Conservation (phyloP, 1,284 basidiomycete species). For the Apiotrichum sp. region DNA sequence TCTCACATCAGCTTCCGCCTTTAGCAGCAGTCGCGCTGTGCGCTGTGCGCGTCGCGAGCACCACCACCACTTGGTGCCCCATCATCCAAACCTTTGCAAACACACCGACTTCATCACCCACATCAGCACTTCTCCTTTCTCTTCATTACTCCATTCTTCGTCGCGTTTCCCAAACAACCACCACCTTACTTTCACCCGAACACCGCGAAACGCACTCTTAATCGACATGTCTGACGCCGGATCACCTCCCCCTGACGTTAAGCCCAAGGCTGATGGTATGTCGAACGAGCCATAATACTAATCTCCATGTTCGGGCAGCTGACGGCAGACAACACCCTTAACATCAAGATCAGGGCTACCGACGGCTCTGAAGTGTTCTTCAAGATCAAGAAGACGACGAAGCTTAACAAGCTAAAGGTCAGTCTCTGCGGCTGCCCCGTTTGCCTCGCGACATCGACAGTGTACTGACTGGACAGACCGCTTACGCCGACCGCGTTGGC, state of each 20-base stretch:
- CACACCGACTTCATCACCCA: no score
- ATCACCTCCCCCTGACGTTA: conserved; percentile 50
- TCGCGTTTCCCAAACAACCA: neutral
- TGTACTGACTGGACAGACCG: conserved; percentile 54
- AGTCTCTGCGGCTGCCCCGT: conserved; percentile 5
- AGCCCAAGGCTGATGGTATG: conserved; percentile 54
- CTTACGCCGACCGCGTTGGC: conserved; percentile 89
- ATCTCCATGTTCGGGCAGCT: neutral
- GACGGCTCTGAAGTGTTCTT: conserved; percentile 89
- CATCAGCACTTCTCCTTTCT: no score
- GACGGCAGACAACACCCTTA: conserved; percentile 60
- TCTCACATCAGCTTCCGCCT: no score
- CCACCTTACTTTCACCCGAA: neutral
- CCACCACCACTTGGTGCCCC: no score
- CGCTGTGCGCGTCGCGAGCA: no score
- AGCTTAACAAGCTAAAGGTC: conserved; percentile 73
- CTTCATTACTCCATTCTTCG: neutral
- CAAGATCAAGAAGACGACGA: conserved; percentile 94
- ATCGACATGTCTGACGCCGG: conserved; percentile 61
- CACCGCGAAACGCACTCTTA: neutral
- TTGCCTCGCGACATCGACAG: no score
- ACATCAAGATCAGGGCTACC: conserved; percentile 75
- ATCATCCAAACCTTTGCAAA: no score
- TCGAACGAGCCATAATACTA: neutral
- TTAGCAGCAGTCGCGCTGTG: no score